Percentiles rank a stretch among this genome's conserved stretches.
These are phyloP conservation scores for Hibiscus syriacus DNA, from an alignment of 345 rosid genomes.

Conservation along the genomic window DNA sequence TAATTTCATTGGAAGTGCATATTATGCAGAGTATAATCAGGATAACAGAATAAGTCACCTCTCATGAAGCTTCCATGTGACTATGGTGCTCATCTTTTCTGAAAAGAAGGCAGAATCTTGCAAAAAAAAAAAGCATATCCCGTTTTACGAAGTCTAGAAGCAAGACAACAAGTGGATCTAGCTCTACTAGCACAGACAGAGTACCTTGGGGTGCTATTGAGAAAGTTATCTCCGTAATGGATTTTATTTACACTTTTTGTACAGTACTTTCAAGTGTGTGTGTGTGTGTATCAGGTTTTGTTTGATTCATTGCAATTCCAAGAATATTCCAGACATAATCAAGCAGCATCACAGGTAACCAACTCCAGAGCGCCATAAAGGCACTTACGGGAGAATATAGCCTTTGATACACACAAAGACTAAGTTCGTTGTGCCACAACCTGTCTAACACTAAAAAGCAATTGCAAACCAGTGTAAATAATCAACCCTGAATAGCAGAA, in stretches of 20 bases:
- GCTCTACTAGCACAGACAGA: background rate
- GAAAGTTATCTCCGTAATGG: background rate
- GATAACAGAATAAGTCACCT: no score
- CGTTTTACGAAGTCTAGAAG: no score
- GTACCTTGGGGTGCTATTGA: background rate
- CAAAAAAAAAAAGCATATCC: no score
- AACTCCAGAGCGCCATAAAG: background rate
- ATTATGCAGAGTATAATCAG: background rate
- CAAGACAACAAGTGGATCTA: background rate
- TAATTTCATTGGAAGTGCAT: slow-evolving; percentile 37
- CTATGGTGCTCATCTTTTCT: no score
- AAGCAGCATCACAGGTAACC: background rate
- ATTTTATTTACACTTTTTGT: background rate
- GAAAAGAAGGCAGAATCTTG: no score
- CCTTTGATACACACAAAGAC: background rate
- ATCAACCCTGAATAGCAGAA: background rate
- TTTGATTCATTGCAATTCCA: background rate
- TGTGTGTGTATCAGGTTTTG: background rate
- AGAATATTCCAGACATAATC: background rate
- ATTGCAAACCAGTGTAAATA: background rate
- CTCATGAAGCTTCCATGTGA: no score
- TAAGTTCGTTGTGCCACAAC: background rate
- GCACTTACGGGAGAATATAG: background rate
- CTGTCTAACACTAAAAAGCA: background rate
- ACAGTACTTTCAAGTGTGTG: background rate